phyloP scores from a whole-genome alignment of 768 basidiomycete genomes.

The Auricularia cornea region DNA sequence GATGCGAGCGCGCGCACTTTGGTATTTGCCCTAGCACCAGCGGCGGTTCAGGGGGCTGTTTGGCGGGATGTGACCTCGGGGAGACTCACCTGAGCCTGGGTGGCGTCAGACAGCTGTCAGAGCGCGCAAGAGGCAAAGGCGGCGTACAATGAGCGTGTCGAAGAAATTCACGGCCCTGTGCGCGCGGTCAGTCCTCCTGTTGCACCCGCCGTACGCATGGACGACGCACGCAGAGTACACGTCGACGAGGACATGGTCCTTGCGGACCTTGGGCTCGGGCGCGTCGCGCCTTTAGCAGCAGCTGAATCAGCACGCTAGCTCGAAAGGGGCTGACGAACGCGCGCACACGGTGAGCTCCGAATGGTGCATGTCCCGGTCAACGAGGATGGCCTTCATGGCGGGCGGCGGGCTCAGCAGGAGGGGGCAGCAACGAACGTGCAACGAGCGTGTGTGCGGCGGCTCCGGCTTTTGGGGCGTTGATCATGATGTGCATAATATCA shows the following conservation, averaged over 20 bases:
- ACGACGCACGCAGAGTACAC: constrained; percentile 50
- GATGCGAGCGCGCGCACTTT: too few relatives aligned
- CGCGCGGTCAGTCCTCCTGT: neutral
- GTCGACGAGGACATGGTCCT: constrained; percentile 61
- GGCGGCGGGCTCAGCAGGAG: too few relatives aligned
- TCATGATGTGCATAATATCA: too few relatives aligned
- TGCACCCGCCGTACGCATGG: too few relatives aligned
- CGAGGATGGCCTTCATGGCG: constrained; percentile 69
- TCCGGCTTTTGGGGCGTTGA: too few relatives aligned
- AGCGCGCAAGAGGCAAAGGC: too few relatives aligned
- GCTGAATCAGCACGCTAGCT: neutral
- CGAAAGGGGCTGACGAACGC: too few relatives aligned
- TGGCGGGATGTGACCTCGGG: too few relatives aligned
- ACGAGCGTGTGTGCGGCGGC: too few relatives aligned
- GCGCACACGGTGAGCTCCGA: constrained; percentile 47
- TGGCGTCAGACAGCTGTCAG: too few relatives aligned
- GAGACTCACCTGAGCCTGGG: neutral
- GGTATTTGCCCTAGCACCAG: constrained; percentile 86
- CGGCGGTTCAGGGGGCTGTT: too few relatives aligned
- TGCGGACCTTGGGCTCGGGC: constrained; percentile 46
- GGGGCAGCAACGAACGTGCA: too few relatives aligned
- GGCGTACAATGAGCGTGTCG: constrained; percentile 19
- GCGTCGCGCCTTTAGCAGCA: constrained; percentile 24
- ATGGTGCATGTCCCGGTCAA: constrained; percentile 62
- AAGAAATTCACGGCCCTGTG: constrained; percentile 68